These are phyloP conservation scores for Golubevia sp. DNA, from an alignment of 1,284 basidiomycete species.

Conservation along the genomic window DNA sequence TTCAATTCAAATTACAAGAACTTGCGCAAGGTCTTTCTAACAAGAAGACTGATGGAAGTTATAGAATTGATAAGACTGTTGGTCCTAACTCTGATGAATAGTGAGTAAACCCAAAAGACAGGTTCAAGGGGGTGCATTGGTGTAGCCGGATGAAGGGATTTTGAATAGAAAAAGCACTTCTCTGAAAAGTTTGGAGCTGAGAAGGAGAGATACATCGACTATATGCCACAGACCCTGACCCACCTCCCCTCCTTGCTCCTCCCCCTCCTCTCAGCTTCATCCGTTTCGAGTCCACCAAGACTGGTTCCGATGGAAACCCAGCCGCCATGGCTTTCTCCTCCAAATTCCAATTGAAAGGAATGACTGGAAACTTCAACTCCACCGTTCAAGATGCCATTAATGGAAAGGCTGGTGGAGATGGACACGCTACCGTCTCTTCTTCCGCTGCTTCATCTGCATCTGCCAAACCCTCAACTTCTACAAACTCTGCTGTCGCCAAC, in stretches of 20 bases:
- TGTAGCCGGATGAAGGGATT: too few species aligned
- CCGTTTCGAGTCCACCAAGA: slow-evolving; percentile 42
- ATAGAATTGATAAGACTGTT: slow-evolving; percentile 22
- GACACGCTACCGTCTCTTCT: background rate
- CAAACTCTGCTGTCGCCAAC: slow-evolving; percentile 24
- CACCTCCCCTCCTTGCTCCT: slow-evolving; percentile 1
- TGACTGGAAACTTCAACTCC: slow-evolving; percentile 38
- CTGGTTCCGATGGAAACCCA: slow-evolving; percentile 15
- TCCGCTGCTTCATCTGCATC: too few species aligned
- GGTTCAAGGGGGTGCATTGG: too few species aligned
- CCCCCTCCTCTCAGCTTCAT: slow-evolving; percentile 26
- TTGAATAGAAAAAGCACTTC: too few species aligned
- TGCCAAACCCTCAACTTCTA: background rate
- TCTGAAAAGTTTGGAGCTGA: too few species aligned
- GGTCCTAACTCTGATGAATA: slow-evolving; percentile 43
- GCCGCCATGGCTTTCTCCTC: slow-evolving; percentile 45
- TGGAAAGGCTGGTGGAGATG: background rate
- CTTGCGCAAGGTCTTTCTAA: slow-evolving; percentile 25
- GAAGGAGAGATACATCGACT: background rate
- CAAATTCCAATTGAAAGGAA: slow-evolving; percentile 33
- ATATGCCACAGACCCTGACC: background rate
- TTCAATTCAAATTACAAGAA: slow-evolving; percentile 47
- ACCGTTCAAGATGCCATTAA: background rate
- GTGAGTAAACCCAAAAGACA: too few species aligned
- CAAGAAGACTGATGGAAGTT: slow-evolving; percentile 11